These are phyloP conservation scores for Aureobasidium vineae DNA, from an alignment of 2,329 filamentous ascomycete species.

Conservation along the genomic window DNA sequence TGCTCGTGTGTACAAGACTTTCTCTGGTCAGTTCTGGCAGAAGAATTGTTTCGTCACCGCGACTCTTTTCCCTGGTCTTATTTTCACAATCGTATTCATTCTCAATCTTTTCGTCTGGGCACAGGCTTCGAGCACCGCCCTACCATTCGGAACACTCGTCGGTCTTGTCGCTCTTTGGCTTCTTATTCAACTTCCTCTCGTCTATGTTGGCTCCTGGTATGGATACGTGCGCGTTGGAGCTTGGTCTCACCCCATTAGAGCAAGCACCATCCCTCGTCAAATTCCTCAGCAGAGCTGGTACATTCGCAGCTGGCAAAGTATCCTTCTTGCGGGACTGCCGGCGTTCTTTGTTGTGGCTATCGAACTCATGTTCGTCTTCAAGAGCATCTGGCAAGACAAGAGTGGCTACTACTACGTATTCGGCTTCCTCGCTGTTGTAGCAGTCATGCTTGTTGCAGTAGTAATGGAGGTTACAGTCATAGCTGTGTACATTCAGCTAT, in stretches of 20 bases:
- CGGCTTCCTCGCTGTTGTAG: constrained; percentile 76
- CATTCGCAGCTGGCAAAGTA: constrained; percentile 59
- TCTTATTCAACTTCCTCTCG: constrained; percentile 79
- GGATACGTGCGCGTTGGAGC: constrained; percentile 65
- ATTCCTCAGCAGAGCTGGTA: constrained; percentile 77
- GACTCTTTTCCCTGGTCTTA: constrained; percentile 72
- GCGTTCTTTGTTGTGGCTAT: constrained; percentile 88
- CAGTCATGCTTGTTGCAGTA: constrained; percentile 68
- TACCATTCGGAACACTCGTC: constrained; percentile 76
- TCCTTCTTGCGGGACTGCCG: constrained; percentile 71
- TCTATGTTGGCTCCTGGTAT: constrained; percentile 76
- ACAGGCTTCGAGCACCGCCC: constrained; percentile 81
- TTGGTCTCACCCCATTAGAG: constrained; percentile 82
- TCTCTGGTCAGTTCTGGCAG: constrained; percentile 70
- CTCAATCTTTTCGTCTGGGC: constrained; percentile 89
- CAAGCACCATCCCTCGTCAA: constrained; percentile 67
- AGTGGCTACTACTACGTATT: constrained; percentile 91
- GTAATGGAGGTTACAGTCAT: constrained; percentile 83
- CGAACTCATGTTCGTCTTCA: constrained; percentile 82
- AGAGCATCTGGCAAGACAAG: constrained; percentile 86
- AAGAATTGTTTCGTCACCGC: constrained; percentile 74
- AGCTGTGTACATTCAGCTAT: constrained; percentile 77
- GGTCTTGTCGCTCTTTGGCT: constrained; percentile 75
- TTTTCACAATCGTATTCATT: constrained; percentile 72
- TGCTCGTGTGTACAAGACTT: constrained; percentile 76